Base-by-base conservation (phyloP, 2,329 filamentous ascomycete species). In the Sclerotinia nivalis region DNA sequence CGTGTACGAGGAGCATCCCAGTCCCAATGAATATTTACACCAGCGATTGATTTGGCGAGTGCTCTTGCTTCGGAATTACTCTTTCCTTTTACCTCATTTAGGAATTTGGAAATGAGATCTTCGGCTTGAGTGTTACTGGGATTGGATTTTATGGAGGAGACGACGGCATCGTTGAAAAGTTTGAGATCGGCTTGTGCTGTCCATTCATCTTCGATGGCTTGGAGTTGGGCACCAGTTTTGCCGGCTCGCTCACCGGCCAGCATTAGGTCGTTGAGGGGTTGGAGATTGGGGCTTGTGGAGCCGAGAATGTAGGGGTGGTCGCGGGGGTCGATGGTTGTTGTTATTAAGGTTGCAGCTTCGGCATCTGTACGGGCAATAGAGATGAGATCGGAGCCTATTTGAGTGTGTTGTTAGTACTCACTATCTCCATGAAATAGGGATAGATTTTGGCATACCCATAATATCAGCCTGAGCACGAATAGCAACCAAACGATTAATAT, bases 391-490 rank as follows among this genome's bases (percentile, higher is more conserved):
- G 89, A 87, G 73, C 92, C 89, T 91, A 72, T 31, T 28, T 15
- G 8, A 15, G 18, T 50, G 9, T 25, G 37, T 69, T 37, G 28
- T 28, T 37, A 15, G 20, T 28, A 2, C 18, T 52, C 61, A 12
- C 12, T 20, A 8, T 28, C 10, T 64, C 25, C 2, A 22, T 12
- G 2, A 20, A 52, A 10, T 5, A 5, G 18, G 1, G 7, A 22
- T 28, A 22, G 15, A 52, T 20, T 20, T 40, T 10, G 66, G 68
- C 72, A 50, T 82, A 89, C 91, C 96, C 96, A 99, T 98, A 78
- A 99, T 98, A 80, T 99, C 96, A 75, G 96, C 95, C 83, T 99
- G 96, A 6, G 96, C 95, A 71, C 96, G 91, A 80, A 99, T 98
- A 76, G 96, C 94, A 65, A 99, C 93, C 68, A 99, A 86, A 69